Base-by-base conservation (phyloP, 140 eudicot species). In the Oenanthe javanica region DNA sequence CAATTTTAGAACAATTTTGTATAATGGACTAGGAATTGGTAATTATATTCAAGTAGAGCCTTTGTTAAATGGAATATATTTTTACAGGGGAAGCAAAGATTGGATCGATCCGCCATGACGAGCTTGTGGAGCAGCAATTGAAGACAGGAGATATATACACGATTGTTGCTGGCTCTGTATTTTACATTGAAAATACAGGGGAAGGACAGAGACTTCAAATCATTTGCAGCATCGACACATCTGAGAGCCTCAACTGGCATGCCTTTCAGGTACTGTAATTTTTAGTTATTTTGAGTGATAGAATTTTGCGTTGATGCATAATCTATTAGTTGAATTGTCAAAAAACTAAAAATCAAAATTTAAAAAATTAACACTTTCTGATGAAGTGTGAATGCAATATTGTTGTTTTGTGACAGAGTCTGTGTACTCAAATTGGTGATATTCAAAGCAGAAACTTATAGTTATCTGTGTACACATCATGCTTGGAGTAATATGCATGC, bases 61-160 rank as follows among this genome's bases (percentile, higher is more conserved):
- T 15, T 4, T 47, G n/a, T 46, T 75, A 7, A n/a, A 50, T 75
- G 79, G 38, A 23, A 14, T 5, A 13, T 23, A 1, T 23, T 14
- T 77, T 38, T 82, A 81, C 84, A 94, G 99, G 99, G 46, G 97
- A 87, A 82, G 99, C 93, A 13, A 88, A 84, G 52, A 55, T 95
- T 1, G 99, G 99, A 40, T 85, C 91, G 15, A 95, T 95, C 10
- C 88, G 88, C 64, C 79, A 90, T 7, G 95, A 90, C 71, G 78
- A 82, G 5, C 78, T 95, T 9, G 97, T 83, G 16, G 99, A 92
- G 12, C 78, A 85, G 79, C 76, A 72, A 9, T 40, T 95, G 61
- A 90, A 59, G 84, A 31, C 83, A 0, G 99, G 99, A 79, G 99
- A 95, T 86, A 61, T 95, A 5, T 95, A 90, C 75, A 83, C 95